phyloP scores from a whole-genome alignment of 116 monocot genomes.

The Zostera marina region DNA sequence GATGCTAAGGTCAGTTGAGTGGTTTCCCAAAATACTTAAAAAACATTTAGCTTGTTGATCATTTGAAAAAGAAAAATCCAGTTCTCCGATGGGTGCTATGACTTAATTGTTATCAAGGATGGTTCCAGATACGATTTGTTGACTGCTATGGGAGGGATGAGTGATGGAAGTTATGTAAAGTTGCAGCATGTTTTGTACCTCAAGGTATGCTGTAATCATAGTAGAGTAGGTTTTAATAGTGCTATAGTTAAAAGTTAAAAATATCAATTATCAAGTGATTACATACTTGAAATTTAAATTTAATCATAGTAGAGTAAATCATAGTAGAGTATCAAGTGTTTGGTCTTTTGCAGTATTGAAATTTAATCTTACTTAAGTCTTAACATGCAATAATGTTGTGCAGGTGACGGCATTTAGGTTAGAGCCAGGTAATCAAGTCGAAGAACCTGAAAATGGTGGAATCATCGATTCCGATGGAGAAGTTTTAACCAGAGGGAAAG shows the following conservation, averaged over 20 bases:
- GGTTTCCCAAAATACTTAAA: neutral
- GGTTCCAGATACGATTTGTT: constrained; percentile 51
- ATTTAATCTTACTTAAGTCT: no score
- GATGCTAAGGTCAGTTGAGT: constrained; percentile 56
- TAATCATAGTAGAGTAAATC: no score
- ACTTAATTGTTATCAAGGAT: constrained; percentile 52
- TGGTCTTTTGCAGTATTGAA: no score
- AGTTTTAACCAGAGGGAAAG: constrained; percentile 61
- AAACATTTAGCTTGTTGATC: neutral
- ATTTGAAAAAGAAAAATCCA: constrained; percentile 11
- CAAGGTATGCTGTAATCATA: constrained; percentile 23
- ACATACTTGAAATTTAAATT: no score
- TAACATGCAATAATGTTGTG: no score
- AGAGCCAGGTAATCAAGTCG: constrained; percentile 46
- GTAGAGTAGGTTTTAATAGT: no score
- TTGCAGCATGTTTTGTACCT: constrained; percentile 64
- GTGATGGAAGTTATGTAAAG: constrained; percentile 55
- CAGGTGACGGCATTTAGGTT: constrained; percentile 74
- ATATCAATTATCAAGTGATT: no score
- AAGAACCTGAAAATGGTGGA: constrained; percentile 40
- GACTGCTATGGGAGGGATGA: constrained; percentile 28
- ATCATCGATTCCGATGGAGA: constrained; percentile 86
- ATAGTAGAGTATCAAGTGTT: no score
- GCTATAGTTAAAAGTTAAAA: no score
- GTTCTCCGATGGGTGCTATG: constrained; percentile 91